Base-by-base conservation (phyloP, 2,329 filamentous ascomycete genomes). In the Penicillium aurantiogriseum region DNA sequence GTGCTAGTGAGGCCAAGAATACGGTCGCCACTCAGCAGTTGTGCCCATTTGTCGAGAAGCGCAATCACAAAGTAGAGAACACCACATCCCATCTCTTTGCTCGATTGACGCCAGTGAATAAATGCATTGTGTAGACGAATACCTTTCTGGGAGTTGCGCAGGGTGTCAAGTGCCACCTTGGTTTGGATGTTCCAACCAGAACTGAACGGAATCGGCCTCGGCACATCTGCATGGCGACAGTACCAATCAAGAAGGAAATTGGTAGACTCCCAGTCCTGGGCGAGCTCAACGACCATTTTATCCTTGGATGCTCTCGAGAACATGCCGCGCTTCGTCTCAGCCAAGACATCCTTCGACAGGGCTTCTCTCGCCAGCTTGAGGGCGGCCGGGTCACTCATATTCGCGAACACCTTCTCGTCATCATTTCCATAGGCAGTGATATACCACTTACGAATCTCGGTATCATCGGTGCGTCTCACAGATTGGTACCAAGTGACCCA, bases 121-220 rank as follows among this genome's bases (percentile, higher is more conserved):
- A 84, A 84, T 2, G 80, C 79, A 61, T 81, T 84, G 67, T 85
- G 82, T 17, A 84, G 73, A 27, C 79, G 75, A 17, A 84, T 79
- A 2, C 82, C 82, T 61, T 83, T 82, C 58, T 83, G 80, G 3
- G 80, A 77, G 57, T 80, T 80, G 39, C 77, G 77, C 62, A 84
- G 75, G 27, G 77, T 81, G 59, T 83, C 79, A 23, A 83, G 68
- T 9, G 80, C 82, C 2, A 82, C 81, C 63, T 83, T 82, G 0
- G 78, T 79, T 63, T 83, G 80, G n/a, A 83, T 77, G 55, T 84
- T 84, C 82, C 82, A 85, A 2, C 80, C 80, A 4, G 82, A 82
- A 58, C 80, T 84, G 65, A 79, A 84, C 0, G 80, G 80, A 54
- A 83, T 80, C 1, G 82, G 81, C 42, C 77, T 71, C 39, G 78